Evolutionary conservation across 306 rosid genomes (phyloP).

Genomic region (Vicia villosa): DNA sequence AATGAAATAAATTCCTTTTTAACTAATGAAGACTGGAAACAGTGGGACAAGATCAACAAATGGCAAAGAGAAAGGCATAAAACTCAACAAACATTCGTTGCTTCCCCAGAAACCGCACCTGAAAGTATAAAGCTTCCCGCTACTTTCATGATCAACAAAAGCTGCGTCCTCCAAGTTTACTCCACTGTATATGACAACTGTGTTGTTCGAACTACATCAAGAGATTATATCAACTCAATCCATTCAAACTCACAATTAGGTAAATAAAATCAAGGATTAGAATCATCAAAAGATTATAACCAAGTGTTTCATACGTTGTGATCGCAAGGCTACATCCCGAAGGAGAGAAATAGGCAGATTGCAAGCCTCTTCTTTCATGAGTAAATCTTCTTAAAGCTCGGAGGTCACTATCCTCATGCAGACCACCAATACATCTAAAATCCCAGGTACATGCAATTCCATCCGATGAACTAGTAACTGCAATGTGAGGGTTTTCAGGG

Average conservation of each 20-base stretch:
- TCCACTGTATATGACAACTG: too few species aligned
- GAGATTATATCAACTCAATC: too few species aligned
- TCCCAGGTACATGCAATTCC: slow-evolving; percentile 92
- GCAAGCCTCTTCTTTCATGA: slow-evolving; percentile 61
- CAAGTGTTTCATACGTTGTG: too few species aligned
- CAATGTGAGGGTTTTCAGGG: too few species aligned
- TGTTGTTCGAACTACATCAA: too few species aligned
- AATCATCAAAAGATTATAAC: too few species aligned
- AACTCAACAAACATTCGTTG: slow-evolving; percentile 6
- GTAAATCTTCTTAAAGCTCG: slow-evolving; percentile 50
- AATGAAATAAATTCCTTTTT: not conserved
- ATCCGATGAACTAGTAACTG: slow-evolving; percentile 82
- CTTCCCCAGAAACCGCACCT: slow-evolving; percentile 50
- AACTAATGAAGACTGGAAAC: not conserved
- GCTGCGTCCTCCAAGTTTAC: slow-evolving; percentile 50
- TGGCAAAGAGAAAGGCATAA: not conserved
- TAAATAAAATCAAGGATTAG: too few species aligned
- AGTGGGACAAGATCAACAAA: slow-evolving; percentile 4
- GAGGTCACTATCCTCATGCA: slow-evolving; percentile 33
- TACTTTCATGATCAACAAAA: slow-evolving; percentile 53
- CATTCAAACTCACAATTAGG: too few species aligned
- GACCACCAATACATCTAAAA: slow-evolving; percentile 51
- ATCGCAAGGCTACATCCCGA: too few species aligned
- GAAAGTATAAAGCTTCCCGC: slow-evolving; percentile 58
- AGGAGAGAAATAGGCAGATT: too few species aligned